These are phyloP conservation scores for Micromonas commoda DNA, from an alignment of 139 green algal genomes.

Conservation along the genomic window DNA sequence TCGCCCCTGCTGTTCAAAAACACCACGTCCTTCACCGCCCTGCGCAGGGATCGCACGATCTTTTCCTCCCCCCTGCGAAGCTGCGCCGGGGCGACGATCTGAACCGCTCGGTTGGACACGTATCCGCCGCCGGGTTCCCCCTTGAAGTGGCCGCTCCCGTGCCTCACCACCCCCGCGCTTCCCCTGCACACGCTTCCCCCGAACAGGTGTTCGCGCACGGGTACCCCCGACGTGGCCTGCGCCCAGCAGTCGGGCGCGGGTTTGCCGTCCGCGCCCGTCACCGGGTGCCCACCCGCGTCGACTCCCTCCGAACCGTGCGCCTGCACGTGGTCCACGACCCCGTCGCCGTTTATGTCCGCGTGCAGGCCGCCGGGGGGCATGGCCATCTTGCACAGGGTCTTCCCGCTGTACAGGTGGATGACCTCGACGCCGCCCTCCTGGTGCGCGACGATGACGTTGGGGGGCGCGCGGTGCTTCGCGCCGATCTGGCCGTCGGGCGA, in stretches of 20 bases:
- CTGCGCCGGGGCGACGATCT: neutral
- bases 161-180: neutral
- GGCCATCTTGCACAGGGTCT: constrained; percentile 61
- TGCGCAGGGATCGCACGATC: neutral
- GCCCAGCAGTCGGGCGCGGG: constrained; percentile 42
- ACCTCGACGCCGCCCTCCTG: constrained; percentile 83
- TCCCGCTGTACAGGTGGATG: constrained; percentile 79
- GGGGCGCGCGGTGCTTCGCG: constrained; percentile 24
- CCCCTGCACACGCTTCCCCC: constrained; percentile 66
- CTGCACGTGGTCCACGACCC: constrained; percentile 84
- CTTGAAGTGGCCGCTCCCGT: neutral
- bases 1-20: constrained; percentile 13
- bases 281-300: neutral
- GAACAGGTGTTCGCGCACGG: constrained; percentile 64
- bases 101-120: neutral
- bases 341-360: constrained; percentile 89
- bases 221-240: constrained; percentile 64
- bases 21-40: constrained; percentile 4
- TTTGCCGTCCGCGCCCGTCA: neutral
- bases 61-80: neutral
- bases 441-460: constrained; percentile 89
- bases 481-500: neutral
- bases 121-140: too few relatives aligned
- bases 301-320: constrained; percentile 16
- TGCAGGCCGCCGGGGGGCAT: constrained; percentile 70